Evolutionary conservation across 1,284 basidiomycete genomes (phyloP).

Genomic region (Xerocomus nothofagi): DNA sequence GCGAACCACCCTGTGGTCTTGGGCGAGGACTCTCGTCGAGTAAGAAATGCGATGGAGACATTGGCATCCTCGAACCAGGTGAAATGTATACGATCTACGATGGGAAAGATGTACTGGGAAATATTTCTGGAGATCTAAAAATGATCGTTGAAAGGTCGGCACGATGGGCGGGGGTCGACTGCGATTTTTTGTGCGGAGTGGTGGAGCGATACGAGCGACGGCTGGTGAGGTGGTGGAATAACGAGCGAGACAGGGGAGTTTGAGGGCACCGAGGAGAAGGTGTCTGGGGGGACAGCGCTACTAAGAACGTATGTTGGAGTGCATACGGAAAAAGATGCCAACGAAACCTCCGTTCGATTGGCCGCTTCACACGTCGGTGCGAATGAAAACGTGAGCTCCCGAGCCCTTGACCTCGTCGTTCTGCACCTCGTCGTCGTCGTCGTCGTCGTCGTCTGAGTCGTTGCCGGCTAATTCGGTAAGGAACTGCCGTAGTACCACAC

Average conservation of each 20-base stretch:
- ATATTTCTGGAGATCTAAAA: constrained; percentile 49
- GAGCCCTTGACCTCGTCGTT: too few relatives aligned
- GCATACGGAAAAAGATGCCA: not conserved
- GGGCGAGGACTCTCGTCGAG: constrained; percentile 32
- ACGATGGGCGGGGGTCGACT: constrained; percentile 51
- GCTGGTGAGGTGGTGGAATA: constrained; percentile 50
- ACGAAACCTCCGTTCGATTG: constrained; percentile 1
- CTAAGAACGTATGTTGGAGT: constrained; percentile 3
- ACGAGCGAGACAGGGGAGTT: constrained; percentile 18
- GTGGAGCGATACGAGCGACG: constrained; percentile 63
- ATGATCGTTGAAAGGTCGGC: constrained; percentile 50
- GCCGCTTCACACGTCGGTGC: constrained; percentile 14
- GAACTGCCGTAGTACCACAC: constrained; percentile 21
- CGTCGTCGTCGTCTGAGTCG: constrained; percentile 23
- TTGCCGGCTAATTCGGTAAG: constrained; percentile 27
- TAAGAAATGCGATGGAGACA: constrained; percentile 16
- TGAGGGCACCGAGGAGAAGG: constrained; percentile 10
- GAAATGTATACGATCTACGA: constrained; percentile 60
- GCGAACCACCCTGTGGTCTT: not conserved
- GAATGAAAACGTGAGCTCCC: not conserved
- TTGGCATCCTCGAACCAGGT: constrained; percentile 45
- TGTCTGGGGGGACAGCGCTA: constrained; percentile 13
- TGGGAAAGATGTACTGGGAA: constrained; percentile 57
- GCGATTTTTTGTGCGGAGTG: constrained; percentile 49
- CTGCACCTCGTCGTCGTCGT: not conserved